Conservation (phyloP, 2,329 filamentous ascomycete genomes). For the Fusarium miscanthi region DNA sequence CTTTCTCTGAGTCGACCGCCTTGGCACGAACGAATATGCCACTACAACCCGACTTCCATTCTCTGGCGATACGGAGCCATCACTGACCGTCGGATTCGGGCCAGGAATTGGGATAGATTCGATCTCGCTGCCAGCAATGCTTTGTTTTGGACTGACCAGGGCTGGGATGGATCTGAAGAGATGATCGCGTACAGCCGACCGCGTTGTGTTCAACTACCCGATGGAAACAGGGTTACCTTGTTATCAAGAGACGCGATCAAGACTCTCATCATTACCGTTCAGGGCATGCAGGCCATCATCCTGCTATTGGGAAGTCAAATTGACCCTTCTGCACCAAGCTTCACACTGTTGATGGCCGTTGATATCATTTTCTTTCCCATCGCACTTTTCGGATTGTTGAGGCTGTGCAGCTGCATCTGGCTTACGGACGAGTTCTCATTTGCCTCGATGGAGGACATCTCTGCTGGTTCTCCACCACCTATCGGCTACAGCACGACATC, state of each 20-base stretch:
- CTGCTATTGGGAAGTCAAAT: background rate
- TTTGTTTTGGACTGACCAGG: slow-evolving; percentile 17
- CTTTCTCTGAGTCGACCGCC: slow-evolving; percentile 1
- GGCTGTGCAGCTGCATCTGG: background rate
- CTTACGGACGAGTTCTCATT: slow-evolving; percentile 21
- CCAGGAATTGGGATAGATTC: background rate
- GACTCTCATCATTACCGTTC: slow-evolving; percentile 4
- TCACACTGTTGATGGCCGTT: slow-evolving; percentile 2
- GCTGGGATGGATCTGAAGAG: slow-evolving; percentile 24
- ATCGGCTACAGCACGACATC: background rate
- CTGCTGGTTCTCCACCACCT: background rate
- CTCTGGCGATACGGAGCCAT: slow-evolving; percentile 20
- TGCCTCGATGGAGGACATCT: background rate
- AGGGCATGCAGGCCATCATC: slow-evolving; percentile 2
- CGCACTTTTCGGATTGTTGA: slow-evolving; percentile 6
- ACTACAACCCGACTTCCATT: slow-evolving; percentile 29
- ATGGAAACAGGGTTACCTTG: background rate
- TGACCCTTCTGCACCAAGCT: background rate
- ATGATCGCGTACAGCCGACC: background rate
- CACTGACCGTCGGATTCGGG: slow-evolving; percentile 10
- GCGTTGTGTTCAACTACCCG: slow-evolving; percentile 2
- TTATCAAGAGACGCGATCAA: slow-evolving; percentile 2
- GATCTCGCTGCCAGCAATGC: slow-evolving; percentile 21
- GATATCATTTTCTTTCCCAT: slow-evolving; percentile 20
- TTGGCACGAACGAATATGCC: slow-evolving; percentile 26